Evolutionary conservation across 2,329 filamentous ascomycete species (phyloP), one percentile per base, ranked within the genome.

Genomic region (Monilinia aucupariae): DNA sequence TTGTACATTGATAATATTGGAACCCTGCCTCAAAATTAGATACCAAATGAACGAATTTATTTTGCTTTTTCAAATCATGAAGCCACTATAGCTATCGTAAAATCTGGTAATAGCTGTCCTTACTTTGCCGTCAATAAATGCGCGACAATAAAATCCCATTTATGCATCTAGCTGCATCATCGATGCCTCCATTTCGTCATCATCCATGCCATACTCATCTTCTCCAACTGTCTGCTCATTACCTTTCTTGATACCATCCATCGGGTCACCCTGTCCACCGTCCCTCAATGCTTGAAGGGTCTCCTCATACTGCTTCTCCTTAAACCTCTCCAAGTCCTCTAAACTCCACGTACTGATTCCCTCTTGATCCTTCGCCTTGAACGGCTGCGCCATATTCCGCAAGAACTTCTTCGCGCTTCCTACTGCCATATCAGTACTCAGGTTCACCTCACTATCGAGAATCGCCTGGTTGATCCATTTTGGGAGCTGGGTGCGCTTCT

Each of bases 391-490:
- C 91, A 99, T 99, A 32, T 86, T 87, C 65, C 89, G 84, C 72
- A 99, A 76, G 76, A 99, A 99, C 59, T 89, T 89, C 77, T 96
- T 92, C 13, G 94, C 93, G 53, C 85, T 87, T 62, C 91, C 90
- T 22, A 96, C 89, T 0, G 93, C 91, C 87, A 97, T 96, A 73
- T 99, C 94, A 0, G 94, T 96, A 72, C 90, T 96, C 65, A 99
- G 80, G 70, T 96, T 97, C 13, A 88, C 87, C 69, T 96, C 92
- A 27, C 88, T 87, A 56, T 96, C 92, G 39, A 90, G 80, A 65
- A 99, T 82, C 3, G 89, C 92, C 73, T 96, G 89, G 67, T 88
- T 90, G 72, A 99, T 99, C 94, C 94, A 99, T 74, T 96, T 96
- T 13, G 94, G 94, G 34, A 99, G 80, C 76, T 99, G 96, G 3